Evolutionary conservation across 345 rosid genomes (phyloP).

Genomic region (Melaleuca quinquenervia): DNA sequence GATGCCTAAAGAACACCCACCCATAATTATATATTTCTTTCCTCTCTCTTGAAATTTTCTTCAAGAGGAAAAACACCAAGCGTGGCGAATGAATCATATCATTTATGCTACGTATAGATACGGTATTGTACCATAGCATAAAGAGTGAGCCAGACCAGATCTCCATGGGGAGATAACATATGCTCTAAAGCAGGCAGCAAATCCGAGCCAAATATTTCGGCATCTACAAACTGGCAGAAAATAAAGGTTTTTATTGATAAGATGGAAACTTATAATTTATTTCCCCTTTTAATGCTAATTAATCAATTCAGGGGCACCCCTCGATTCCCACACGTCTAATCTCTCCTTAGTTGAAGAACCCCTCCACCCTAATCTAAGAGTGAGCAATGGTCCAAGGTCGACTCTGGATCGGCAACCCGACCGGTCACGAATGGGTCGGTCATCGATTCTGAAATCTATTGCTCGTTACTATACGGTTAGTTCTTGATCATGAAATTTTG

Average conservation of each 20-base stretch:
- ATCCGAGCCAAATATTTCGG: neutral
- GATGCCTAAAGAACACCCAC: neutral
- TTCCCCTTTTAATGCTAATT: neutral
- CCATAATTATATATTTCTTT: neutral
- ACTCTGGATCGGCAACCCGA: too few species aligned
- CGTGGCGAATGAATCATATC: neutral
- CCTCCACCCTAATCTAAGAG: too few species aligned
- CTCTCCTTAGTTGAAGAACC: too few species aligned
- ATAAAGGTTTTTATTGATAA: neutral
- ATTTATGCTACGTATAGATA: too few species aligned
- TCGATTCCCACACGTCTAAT: neutral
- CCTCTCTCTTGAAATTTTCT: neutral
- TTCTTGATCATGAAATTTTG: too few species aligned
- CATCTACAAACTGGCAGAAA: neutral
- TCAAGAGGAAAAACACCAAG: neutral
- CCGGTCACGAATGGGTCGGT: too few species aligned
- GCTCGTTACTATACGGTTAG: too few species aligned
- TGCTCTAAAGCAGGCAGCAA: neutral
- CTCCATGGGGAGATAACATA: neutral
- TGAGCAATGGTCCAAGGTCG: too few species aligned
- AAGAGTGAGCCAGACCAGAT: fast-evolving
- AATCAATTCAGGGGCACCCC: neutral
- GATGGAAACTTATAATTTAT: neutral
- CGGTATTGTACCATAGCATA: neutral
- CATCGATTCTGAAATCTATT: too few species aligned